Evolutionary conservation across 495 filamentous ascomycete genomes (phyloP), one percentile per base, ranked within the genome.

Genomic region (Xylaria flabelliformis): DNA sequence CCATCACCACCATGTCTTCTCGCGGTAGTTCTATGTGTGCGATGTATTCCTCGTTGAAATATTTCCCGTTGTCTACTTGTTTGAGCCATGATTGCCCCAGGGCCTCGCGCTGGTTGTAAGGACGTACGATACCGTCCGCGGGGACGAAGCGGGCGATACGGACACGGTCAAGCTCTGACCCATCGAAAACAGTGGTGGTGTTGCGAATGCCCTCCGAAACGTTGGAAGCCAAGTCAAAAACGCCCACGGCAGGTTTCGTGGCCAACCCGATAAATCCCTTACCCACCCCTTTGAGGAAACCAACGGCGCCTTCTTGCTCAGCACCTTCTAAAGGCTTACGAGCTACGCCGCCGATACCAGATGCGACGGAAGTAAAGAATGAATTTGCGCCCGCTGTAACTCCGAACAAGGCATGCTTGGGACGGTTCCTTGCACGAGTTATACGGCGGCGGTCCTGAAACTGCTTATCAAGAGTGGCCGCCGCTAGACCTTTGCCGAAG

Each of bases 61-160:
- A 97, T 83, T 95, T 97, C 61, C 96, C 96, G 71, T 97, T 95
- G 77, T 98, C 97, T 1, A 96, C 87, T 26, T 97, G 97, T 85
- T 99, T 99, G 74, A 99, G 90, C 96, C 96, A 99, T 84, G 95
- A 97, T 81, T 99, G 96, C 10, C 96, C 96, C 17, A 99, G 90
- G 1, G 96, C 94, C 85, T 99, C 96, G 19, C 96, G 93, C 80
- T 98, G 95, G 17, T 90, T 94, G 85, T 97, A 99, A 7, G 96
- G 97, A 7, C 96, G 91, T 24, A 99, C 94, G 70, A 98, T 92
- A 44, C 95, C 96, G 78, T 98, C 96, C 48, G 90, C 88, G 24
- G 93, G 93, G 70, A 99, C 93, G 83, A 97, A 97, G 53, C 96
- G 91, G 7, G 96, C 92, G 32, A 97, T 85, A 41, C 96, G 92